Evolutionary conservation across 495 filamentous ascomycete genomes (phyloP).

Genomic region (Penicillium riverlandense): DNA sequence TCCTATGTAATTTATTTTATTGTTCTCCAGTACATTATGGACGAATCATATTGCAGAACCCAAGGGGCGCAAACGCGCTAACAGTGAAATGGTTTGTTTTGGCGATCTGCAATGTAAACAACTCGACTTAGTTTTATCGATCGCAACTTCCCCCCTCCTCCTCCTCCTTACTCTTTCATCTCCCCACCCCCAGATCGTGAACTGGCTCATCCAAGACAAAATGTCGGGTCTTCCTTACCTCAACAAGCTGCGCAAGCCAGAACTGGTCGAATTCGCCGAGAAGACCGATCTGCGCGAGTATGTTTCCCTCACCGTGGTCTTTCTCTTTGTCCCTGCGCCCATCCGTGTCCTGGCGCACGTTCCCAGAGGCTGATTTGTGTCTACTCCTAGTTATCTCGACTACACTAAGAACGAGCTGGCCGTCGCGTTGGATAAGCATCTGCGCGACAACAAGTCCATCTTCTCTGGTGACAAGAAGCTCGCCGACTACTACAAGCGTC

Average conservation of each 20-base stretch:
- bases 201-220: slow-evolving; percentile 9
- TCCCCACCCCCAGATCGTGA: no score
- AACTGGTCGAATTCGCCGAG: slow-evolving; percentile 68
- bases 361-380: not conserved
- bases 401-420: slow-evolving; percentile 81
- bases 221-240: slow-evolving; percentile 68
- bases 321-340: slow-evolving; percentile 1
- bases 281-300: slow-evolving; percentile 69
- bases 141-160: slow-evolving; percentile 14
- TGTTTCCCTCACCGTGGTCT: slow-evolving; percentile 8
- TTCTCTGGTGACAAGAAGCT: slow-evolving; percentile 59
- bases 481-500: slow-evolving; percentile 67
- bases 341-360: no score
- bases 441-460: slow-evolving; percentile 55
- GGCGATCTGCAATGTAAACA: slow-evolving; percentile 28
- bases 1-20: not conserved
- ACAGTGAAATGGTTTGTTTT: slow-evolving; percentile 21
- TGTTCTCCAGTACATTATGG: not conserved
- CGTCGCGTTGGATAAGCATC: slow-evolving; percentile 62
- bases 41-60: no score
- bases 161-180: not conserved
- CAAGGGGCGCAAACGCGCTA: slow-evolving; percentile 16
- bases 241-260: slow-evolving; percentile 74
- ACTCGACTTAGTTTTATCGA: not conserved
- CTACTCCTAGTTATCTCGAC: slow-evolving; percentile 54